Evolutionary conservation across 106 monocot species (phyloP), one percentile per base, ranked within the genome.

Genomic region (Platanthera guangdongensis): DNA sequence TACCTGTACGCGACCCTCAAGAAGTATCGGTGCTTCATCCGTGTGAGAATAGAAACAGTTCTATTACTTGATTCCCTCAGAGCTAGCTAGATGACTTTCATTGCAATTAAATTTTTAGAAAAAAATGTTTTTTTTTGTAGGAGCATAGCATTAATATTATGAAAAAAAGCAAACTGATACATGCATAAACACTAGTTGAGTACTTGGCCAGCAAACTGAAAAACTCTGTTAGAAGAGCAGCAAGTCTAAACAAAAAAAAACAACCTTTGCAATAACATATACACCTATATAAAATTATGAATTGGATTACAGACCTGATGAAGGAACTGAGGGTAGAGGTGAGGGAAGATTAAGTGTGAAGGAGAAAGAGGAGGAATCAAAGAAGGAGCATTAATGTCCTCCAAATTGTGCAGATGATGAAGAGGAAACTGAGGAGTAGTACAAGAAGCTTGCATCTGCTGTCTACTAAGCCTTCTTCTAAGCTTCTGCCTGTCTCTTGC

Each of bases 401-500:
- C 28, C 76, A 46, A 47, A 2, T 8, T 13, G 52, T 13, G 8
- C 52, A 10, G 52, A 53, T 6, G 9, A 1, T 6, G 9, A 1
- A 14, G 78, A 8, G 46, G 70, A 5, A 15, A 62, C 1, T 39
- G 11, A 53, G 22, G 3, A 25, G 16, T 18, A 25, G 16, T 18
- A 69, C 19, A 68, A 47, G 21, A 8, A 60, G 21, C 16, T 75
- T 59, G 68, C 57, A 81, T 84, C 14, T 86, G 88, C 62, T 89
- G 86, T 10, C 85, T 78, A 80, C 80, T 80, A 47, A 88, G 88
- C 50, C 84, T 75, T 21, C 86, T 75, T 21, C 92, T 54, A 46
- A 92, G 85, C 76, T 87, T 87, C 81, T 92, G 92, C 16, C 92
- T 74, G 51, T 92, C 92, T 71, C 92, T 74, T 1, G 92, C 92